Evolutionary conservation across 169 alveolate species (phyloP).

Genomic region (Cryptosporidium baileyi): DNA sequence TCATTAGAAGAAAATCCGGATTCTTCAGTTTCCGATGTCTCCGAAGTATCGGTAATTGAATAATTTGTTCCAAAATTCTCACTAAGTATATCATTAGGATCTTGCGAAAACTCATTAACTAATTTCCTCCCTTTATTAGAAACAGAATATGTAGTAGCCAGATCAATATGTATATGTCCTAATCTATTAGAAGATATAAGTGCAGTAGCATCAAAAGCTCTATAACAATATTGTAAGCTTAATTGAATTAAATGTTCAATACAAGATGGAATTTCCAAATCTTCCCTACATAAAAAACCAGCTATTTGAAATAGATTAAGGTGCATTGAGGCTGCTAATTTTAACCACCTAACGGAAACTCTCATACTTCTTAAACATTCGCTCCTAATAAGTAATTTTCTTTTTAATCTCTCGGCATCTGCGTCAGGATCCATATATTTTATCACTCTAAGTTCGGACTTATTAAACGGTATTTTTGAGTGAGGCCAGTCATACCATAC

Average conservation of each 20-base stretch:
- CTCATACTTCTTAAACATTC: conserved; percentile 90
- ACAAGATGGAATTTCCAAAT: conserved; percentile 86
- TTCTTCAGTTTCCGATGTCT: not conserved
- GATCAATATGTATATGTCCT: conserved; percentile 72
- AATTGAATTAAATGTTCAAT: conserved; percentile 80
- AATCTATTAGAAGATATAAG: conserved; percentile 75
- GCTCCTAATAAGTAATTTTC: conserved; percentile 83
- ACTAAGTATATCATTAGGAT: not conserved
- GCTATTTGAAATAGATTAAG: conserved; percentile 87
- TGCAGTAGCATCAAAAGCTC: conserved; percentile 76
- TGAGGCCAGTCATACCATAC: conserved; percentile 99
- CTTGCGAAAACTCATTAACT: not conserved
- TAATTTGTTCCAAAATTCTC: conserved; percentile 1
- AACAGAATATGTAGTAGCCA: conserved; percentile 72
- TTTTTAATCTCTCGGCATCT: conserved; percentile 86
- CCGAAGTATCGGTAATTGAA: not conserved
- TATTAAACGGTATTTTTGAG: conserved; percentile 87
- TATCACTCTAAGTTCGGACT: conserved; percentile 81
- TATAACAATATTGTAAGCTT: conserved; percentile 70
- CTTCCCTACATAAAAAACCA: conserved; percentile 81
- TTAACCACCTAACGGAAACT: conserved; percentile 85
- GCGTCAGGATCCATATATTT: conserved; percentile 86
- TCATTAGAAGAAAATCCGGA: conserved; percentile 48
- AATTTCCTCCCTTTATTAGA: not conserved
- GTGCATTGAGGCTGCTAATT: conserved; percentile 86